Percentiles rank a stretch among this genome's conserved stretches.
Conservation (phyloP, 2,329 filamentous ascomycete genomes). For the Hypoxylon sp. region DNA sequence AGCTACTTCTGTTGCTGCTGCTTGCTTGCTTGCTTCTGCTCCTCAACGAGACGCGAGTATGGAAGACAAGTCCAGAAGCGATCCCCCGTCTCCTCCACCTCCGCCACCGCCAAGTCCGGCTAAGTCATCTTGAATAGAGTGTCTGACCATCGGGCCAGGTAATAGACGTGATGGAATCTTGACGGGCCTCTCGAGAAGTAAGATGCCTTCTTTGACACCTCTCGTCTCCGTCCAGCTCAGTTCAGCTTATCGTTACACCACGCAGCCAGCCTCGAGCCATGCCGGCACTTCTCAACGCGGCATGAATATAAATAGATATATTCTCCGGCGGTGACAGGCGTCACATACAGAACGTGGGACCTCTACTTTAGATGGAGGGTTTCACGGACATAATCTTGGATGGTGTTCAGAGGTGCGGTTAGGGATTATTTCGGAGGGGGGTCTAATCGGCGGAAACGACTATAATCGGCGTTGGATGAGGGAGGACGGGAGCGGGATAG, state of each 20-base stretch:
- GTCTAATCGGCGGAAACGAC: background rate
- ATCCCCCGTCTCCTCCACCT: slow-evolving; percentile 41
- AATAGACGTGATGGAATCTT: background rate
- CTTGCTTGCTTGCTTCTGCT: no score
- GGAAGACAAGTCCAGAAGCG: slow-evolving; percentile 46
- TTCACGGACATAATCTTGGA: background rate
- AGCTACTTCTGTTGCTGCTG: no score
- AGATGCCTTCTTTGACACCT: slow-evolving; percentile 5
- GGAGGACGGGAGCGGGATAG: slow-evolving; percentile 1
- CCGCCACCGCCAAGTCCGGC: slow-evolving; percentile 29
- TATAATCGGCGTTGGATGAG: background rate
- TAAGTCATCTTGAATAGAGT: slow-evolving; percentile 6
- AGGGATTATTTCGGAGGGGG: background rate
- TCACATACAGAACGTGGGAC: background rate
- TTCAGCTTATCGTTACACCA: slow-evolving; percentile 6
- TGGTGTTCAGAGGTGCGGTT: background rate
- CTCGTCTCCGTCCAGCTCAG: background rate
- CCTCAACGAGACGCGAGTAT: background rate
- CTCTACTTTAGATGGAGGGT: background rate
- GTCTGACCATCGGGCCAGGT: background rate
- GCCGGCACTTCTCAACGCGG: background rate
- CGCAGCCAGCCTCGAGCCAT: slow-evolving; percentile 5
- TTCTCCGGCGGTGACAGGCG: background rate
- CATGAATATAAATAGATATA: background rate
- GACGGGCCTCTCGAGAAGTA: slow-evolving; percentile 12